phyloP scores from a whole-genome alignment of 352 stramenopile genomes.

The Globisporangium irregulare region DNA sequence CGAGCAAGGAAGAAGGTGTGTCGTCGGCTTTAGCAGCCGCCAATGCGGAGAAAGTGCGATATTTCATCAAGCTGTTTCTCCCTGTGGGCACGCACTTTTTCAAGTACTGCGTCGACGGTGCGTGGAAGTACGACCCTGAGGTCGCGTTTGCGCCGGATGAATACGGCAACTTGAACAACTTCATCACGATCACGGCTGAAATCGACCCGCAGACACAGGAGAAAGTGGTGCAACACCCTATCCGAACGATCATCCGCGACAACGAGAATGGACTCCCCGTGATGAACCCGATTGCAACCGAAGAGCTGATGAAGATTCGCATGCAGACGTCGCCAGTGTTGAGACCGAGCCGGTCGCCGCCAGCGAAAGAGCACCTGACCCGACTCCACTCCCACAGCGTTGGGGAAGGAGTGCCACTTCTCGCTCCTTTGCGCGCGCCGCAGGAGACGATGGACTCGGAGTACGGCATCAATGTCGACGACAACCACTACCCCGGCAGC shows the following conservation, averaged over 20 bases:
- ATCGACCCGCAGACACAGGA: constrained; percentile 33
- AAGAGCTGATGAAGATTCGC: constrained; percentile 64
- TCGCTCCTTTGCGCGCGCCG: constrained; percentile 37
- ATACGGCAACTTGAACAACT: constrained; percentile 89
- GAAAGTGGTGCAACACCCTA: constrained; percentile 52
- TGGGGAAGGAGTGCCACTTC: constrained; percentile 17
- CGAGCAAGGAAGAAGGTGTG: constrained; percentile 9
- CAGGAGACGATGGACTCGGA: constrained; percentile 64
- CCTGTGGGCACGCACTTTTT: constrained; percentile 70
- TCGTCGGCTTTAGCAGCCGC: neutral
- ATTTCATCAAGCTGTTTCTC: constrained; percentile 53
- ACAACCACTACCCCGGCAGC: constrained; percentile 16
- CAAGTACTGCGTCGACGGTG: constrained; percentile 76
- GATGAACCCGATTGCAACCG: constrained; percentile 69
- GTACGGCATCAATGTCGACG: constrained; percentile 63
- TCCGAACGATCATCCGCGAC: constrained; percentile 73
- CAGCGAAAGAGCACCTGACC: constrained; percentile 8
- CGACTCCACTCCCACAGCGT: constrained; percentile 12
- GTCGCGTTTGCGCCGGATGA: constrained; percentile 77
- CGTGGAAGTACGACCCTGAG: constrained; percentile 84
- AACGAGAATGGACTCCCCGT: constrained; percentile 41
- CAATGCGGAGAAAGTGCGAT: constrained; percentile 13
- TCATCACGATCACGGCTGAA: constrained; percentile 51
- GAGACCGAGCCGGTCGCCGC: constrained; percentile 29
- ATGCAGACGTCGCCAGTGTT: constrained; percentile 44